Evolutionary conservation across 352 stramenopile genomes (phyloP).

Genomic region (Phytopythium sindhum): DNA sequence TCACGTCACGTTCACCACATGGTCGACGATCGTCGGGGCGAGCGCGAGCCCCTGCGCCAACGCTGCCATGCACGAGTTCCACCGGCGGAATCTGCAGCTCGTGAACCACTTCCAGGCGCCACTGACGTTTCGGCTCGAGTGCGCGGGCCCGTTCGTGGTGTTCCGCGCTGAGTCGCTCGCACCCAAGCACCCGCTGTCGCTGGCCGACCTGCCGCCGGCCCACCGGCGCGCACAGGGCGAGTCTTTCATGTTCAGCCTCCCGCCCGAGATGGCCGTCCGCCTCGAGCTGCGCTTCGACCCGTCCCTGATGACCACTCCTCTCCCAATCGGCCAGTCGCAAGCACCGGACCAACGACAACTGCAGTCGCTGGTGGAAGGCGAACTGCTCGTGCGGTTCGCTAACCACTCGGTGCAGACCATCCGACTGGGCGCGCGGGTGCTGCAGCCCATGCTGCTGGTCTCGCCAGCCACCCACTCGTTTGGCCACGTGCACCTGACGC

Average conservation of each 20-base stretch:
- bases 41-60: constrained; percentile 3
- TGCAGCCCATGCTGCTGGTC: constrained; percentile 51
- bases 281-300: constrained; percentile 62
- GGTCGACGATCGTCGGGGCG: constrained; percentile 35
- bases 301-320: constrained; percentile 1
- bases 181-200: constrained; percentile 54
- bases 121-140: constrained; percentile 70
- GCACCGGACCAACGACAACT: constrained; percentile 13
- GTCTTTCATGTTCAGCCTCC: constrained; percentile 67
- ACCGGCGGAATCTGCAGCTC: constrained; percentile 49
- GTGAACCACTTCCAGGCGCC: constrained; percentile 56
- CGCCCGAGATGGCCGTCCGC: constrained; percentile 62
- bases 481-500: constrained; percentile 53
- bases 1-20: constrained; percentile 75
- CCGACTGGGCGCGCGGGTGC: constrained; percentile 36
- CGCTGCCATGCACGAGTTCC: constrained; percentile 36
- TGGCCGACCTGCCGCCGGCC: constrained; percentile 43
- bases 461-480: constrained; percentile 69
- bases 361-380: constrained; percentile 29
- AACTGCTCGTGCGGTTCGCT: constrained; percentile 66
- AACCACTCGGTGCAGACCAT: constrained; percentile 65
- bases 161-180: constrained; percentile 61
- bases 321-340: neutral
- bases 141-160: constrained; percentile 55
- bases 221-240: constrained; percentile 59